These are phyloP conservation scores for Talaromyces amestolkiae DNA, from an alignment of 2,329 filamentous ascomycete species.

Conservation along the genomic window DNA sequence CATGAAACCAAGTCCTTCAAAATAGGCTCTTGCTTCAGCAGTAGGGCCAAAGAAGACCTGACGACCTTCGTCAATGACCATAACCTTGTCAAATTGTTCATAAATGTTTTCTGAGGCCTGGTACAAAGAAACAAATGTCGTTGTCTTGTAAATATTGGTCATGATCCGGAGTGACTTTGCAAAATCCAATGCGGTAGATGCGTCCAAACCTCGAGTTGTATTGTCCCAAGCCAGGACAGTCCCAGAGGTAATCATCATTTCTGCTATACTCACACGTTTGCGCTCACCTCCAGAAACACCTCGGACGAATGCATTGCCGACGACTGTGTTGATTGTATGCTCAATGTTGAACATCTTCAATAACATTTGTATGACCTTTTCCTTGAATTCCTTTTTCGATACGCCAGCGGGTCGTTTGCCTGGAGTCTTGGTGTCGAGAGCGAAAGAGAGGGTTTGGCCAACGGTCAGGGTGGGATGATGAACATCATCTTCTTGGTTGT, in stretches of 20 bases:
- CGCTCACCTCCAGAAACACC: slow-evolving; percentile 78
- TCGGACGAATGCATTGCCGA: slow-evolving; percentile 77
- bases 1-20: slow-evolving; percentile 72
- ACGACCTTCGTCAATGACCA: slow-evolving; percentile 73
- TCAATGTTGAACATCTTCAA: slow-evolving; percentile 93
- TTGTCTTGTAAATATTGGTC: slow-evolving; percentile 79
- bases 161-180: slow-evolving; percentile 70
- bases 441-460: slow-evolving; percentile 81
- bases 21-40: slow-evolving; percentile 67
- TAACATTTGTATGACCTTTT: slow-evolving; percentile 69
- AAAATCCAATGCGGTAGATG: slow-evolving; percentile 66
- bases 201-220: slow-evolving; percentile 66
- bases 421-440: slow-evolving; percentile 79
- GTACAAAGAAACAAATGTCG: slow-evolving; percentile 82
- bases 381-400: slow-evolving; percentile 32
- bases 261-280: slow-evolving; percentile 77
- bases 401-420: slow-evolving; percentile 69
- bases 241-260: slow-evolving; percentile 74
- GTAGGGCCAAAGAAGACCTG: slow-evolving; percentile 74
- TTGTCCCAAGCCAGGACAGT: slow-evolving; percentile 76
- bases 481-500: slow-evolving; percentile 74
- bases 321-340: slow-evolving; percentile 79
- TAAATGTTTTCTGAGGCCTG: slow-evolving; percentile 83
- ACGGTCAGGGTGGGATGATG: slow-evolving; percentile 85
- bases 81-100: slow-evolving; percentile 75